Evolutionary conservation across 2,329 filamentous ascomycete genomes (phyloP).

Genomic region (Lachnellula hyalina): DNA sequence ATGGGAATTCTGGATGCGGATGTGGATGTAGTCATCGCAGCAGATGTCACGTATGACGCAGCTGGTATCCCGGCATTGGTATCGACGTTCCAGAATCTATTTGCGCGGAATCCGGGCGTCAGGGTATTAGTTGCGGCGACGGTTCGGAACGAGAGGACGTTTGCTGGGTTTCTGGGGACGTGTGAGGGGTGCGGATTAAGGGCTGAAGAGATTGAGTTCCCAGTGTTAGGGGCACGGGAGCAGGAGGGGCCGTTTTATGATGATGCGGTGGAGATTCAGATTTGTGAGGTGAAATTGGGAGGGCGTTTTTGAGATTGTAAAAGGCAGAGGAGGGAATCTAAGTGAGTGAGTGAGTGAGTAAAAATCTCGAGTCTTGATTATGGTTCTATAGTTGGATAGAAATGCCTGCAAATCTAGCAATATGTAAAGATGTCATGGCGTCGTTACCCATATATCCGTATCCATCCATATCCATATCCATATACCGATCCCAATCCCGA

Average conservation of each 20-base stretch:
- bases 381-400: neutral
- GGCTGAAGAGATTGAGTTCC: slow-evolving; percentile 41
- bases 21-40: slow-evolving; percentile 63
- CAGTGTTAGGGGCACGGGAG: slow-evolving; percentile 33
- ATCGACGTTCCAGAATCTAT: slow-evolving; percentile 57
- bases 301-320: slow-evolving; percentile 28
- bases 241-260: slow-evolving; percentile 63
- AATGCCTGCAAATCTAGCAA: slow-evolving; percentile 1
- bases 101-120: slow-evolving; percentile 49
- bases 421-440: neutral
- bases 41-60: slow-evolving; percentile 74
- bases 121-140: slow-evolving; percentile 64
- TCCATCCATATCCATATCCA: too few relatives aligned
- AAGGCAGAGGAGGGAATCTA: neutral
- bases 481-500: neutral
- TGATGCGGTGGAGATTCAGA: slow-evolving; percentile 53
- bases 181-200: slow-evolving; percentile 40
- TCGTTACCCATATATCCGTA: neutral
- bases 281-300: slow-evolving; percentile 34
- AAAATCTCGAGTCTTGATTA: too few relatives aligned
- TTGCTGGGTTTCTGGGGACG: slow-evolving; percentile 54
- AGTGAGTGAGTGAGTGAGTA: neutral
- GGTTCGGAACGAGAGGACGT: slow-evolving; percentile 65
- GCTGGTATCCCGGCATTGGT: slow-evolving; percentile 58
- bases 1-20: slow-evolving; percentile 18